phyloP scores from a whole-genome alignment of 805 yeast genomes.

The Lipomyces yamadae region DNA sequence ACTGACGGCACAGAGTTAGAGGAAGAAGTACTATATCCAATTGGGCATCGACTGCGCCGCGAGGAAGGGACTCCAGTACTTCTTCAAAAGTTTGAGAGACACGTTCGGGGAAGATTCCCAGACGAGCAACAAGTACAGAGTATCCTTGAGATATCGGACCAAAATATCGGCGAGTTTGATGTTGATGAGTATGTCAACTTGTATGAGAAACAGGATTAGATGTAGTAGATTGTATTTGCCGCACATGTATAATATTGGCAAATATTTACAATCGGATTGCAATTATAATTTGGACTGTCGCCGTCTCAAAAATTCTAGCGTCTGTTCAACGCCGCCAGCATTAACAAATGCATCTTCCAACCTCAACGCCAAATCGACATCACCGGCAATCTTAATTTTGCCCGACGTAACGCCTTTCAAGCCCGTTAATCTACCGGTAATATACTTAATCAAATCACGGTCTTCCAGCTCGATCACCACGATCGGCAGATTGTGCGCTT shows the following conservation, averaged over 20 bases:
- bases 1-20: conserved; percentile 60
- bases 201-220: conserved; percentile 45
- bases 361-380: conserved; percentile 34
- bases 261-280: background rate
- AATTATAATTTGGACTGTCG: conserved; percentile 8
- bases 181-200: conserved; percentile 56
- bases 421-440: conserved; percentile 33
- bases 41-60: conserved; percentile 63
- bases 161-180: conserved; percentile 50
- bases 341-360: conserved; percentile 29
- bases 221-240: background rate
- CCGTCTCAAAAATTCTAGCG: conserved; percentile 22
- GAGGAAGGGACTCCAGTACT: conserved; percentile 64
- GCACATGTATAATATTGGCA: background rate
- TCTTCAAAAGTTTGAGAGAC: conserved; percentile 57
- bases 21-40: conserved; percentile 60
- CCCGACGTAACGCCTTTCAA: conserved; percentile 33
- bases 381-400: conserved; percentile 32
- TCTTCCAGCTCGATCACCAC: conserved; percentile 33
- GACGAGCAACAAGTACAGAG: conserved; percentile 48
- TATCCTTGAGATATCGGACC: conserved; percentile 48
- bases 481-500: conserved; percentile 16
- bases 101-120: conserved; percentile 54
- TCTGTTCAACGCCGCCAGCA: conserved; percentile 30
- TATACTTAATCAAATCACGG: conserved; percentile 25